Evolutionary conservation across 805 yeast species (phyloP), one percentile per base, ranked within the genome.

Genomic region (Starmerella etchellsii): DNA sequence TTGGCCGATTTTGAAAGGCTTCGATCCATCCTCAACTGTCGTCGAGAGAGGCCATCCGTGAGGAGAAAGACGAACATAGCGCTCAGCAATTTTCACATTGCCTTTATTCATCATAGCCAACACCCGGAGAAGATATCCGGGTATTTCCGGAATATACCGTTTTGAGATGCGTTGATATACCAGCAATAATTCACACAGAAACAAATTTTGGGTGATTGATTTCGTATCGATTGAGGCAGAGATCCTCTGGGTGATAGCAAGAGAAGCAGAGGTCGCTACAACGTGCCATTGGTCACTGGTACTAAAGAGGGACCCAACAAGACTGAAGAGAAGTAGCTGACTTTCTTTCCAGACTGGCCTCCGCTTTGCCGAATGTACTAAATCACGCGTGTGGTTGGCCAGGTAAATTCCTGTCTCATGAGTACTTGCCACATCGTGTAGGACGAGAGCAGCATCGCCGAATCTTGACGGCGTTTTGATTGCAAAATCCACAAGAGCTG

Each of bases 241-340:
- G 41, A 88, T 62, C 13, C 74, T 65, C 58, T 83, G 88, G 36
- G 78, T 72, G 66, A 84, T 74, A 30, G 83, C 61, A 26, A 91
- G 70, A 24, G 74, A 64, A 2, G 88, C 70, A 3, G 96, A 95
- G 0, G 95, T 87, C 4, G 78, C 87, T 10, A 91, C 80, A 44
- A 85, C 67, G 65, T 91, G 98, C 61, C 81, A 88, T 56, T 84
- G 87, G 65, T 91, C 99, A 0, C 98, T 91, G 1, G 96, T 84
- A 0, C 98, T 87, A 56, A 81, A 91, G 4, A 85, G 57, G 40
- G 70, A 66, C 6, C 96, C 96, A 42, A 87, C 67, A 4, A 84
- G 52, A 0, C 76, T 67, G 54, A 78, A 81, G 44, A 80, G 72
- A 5, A 82, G 60, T 43, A 84, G 60, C 55, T 85, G 94, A 1